These are phyloP conservation scores for Kurtzmaniella quercitrusa DNA, from an alignment of 1,139 yeast species.

Conservation along the genomic window DNA sequence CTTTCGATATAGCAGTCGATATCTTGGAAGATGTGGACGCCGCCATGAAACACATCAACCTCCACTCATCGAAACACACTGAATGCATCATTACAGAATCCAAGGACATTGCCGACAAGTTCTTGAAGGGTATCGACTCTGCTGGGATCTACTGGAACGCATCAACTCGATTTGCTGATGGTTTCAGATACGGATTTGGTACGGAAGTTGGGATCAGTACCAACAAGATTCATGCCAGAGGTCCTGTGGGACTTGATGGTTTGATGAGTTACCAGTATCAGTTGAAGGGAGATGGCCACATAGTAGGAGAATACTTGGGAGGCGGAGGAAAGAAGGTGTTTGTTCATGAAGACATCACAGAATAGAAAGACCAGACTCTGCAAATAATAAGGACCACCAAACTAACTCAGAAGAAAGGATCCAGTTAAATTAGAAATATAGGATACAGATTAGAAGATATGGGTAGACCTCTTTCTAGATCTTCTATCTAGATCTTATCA, in stretches of 20 bases:
- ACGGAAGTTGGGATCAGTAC: slow-evolving; percentile 98
- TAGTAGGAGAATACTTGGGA: slow-evolving; percentile 87
- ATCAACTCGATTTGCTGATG: slow-evolving; percentile 96
- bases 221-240: slow-evolving; percentile 94
- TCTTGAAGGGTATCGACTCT: slow-evolving; percentile 84
- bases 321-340: slow-evolving; percentile 87
- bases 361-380: too few species aligned
- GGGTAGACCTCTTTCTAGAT: too few species aligned
- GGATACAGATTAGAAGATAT: too few species aligned
- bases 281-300: slow-evolving; percentile 84
- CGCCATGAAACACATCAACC: slow-evolving; percentile 81
- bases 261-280: slow-evolving; percentile 93
- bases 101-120: slow-evolving; percentile 63
- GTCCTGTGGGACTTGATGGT: slow-evolving; percentile 98
- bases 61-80: slow-evolving; percentile 93
- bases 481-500: too few species aligned
- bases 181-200: slow-evolving; percentile 97
- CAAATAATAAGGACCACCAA: too few species aligned
- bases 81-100: slow-evolving; percentile 84
- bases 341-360: slow-evolving; percentile 61
- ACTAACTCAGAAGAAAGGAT: too few species aligned
- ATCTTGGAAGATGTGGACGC: slow-evolving; percentile 53
- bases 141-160: slow-evolving; percentile 99
- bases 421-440: too few species aligned
- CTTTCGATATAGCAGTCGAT: slow-evolving; percentile 75